These are phyloP conservation scores for Papilionanthe hybrid DNA, from an alignment of 116 monocot genomes.

Conservation along the genomic window DNA sequence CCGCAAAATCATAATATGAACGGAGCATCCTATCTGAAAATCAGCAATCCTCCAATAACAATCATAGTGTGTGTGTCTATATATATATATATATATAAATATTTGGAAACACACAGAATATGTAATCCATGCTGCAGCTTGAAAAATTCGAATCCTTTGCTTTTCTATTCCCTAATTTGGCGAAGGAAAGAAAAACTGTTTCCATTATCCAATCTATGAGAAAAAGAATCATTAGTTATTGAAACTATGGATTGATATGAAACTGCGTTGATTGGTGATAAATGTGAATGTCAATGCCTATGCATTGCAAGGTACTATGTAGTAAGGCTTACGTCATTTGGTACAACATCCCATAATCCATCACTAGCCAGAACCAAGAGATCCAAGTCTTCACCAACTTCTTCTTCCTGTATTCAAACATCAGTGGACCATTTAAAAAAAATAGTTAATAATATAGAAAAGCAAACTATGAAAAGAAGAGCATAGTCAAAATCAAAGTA, in stretches of 20 bases:
- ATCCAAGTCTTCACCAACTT: slow-evolving; percentile 59
- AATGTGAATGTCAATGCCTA: not conserved
- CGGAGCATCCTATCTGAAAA: too few species aligned
- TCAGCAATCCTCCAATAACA: too few species aligned
- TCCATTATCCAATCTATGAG: not conserved
- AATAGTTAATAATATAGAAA: not conserved
- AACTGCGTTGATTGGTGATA: not conserved
- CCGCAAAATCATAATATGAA: too few species aligned
- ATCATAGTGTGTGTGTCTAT: too few species aligned
- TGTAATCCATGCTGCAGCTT: too few species aligned
- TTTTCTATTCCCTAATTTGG: too few species aligned
- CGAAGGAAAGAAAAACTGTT: not conserved
- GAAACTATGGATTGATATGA: too few species aligned
- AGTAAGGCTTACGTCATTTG: slow-evolving; percentile 62
- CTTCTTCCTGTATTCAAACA: slow-evolving; percentile 51
- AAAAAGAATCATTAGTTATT: not conserved
- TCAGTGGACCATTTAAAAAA: not conserved
- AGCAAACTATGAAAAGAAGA: not conserved
- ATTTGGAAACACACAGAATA: too few species aligned
- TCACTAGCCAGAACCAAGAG: slow-evolving; percentile 79
- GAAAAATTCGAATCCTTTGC: too few species aligned
- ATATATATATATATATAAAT: too few species aligned
- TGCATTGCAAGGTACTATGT: not conserved
- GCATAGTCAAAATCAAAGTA: not conserved
- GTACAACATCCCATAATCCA: slow-evolving; percentile 83